phyloP scores from a whole-genome alignment of 805 yeast species.

The Metschnikowia aberdeeniae region DNA sequence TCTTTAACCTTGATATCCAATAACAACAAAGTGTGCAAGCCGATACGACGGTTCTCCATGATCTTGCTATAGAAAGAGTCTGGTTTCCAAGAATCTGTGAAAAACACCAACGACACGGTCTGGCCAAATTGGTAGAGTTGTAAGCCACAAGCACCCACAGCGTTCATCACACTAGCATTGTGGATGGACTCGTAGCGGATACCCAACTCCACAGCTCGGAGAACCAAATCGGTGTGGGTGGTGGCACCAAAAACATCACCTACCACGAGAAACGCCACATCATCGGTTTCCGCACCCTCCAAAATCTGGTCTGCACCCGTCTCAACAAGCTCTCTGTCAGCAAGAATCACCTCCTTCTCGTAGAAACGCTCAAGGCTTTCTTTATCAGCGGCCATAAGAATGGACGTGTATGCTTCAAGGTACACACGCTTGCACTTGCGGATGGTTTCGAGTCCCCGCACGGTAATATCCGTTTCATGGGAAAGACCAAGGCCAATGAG shows the following conservation, averaged over 20 bases:
- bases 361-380: constrained; percentile 74
- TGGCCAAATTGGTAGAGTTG: constrained; percentile 95
- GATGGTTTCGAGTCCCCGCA: constrained; percentile 85
- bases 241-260: constrained; percentile 99
- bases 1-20: constrained; percentile 95
- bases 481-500: constrained; percentile 90
- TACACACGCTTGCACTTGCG: constrained; percentile 85
- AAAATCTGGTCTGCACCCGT: constrained; percentile 80
- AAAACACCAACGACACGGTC: constrained; percentile 93
- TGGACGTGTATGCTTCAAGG: constrained; percentile 92
- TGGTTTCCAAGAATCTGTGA: constrained; percentile 94
- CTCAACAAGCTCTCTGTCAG: constrained; percentile 94
- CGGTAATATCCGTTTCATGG: constrained; percentile 85
- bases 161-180: constrained; percentile 97
- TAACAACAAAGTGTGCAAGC: constrained; percentile 83
- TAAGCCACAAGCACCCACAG: constrained; percentile 96
- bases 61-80: constrained; percentile 90
- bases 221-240: constrained; percentile 90
- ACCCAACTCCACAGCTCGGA: constrained; percentile 82
- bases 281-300: constrained; percentile 70
- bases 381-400: constrained; percentile 86
- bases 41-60: constrained; percentile 83
- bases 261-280: constrained; percentile 90
- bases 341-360: constrained; percentile 79
- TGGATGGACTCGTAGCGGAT: constrained; percentile 81